Percentiles rank a stretch among this genome's conserved stretches.
Evolutionary conservation across 208 protist species (phyloP).

Genomic region (Entamoeba moshkovskii): DNA sequence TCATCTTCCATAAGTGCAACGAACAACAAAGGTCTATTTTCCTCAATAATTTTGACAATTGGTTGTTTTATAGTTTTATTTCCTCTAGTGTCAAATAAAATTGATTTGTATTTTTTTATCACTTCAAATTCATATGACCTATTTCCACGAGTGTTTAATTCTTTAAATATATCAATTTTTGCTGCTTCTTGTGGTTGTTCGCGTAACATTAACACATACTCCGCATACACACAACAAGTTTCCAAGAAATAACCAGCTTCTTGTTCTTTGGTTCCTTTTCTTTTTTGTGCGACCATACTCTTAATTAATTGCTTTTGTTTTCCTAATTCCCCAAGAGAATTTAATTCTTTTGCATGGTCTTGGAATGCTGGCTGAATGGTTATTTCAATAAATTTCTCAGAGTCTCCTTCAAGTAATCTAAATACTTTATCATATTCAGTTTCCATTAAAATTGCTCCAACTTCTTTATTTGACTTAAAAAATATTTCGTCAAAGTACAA

Average conservation of each 20-base stretch:
- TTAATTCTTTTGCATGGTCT: not conserved
- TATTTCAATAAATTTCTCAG: not conserved
- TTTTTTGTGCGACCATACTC: not conserved
- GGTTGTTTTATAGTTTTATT: not conserved
- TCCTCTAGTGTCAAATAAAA: not conserved
- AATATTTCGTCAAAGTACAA: not conserved
- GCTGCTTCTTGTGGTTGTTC: not conserved
- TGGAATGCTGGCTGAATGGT: not conserved
- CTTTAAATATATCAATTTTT: not conserved
- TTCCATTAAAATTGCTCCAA: not conserved
- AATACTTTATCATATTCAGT: not conserved
- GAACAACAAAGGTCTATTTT: not conserved
- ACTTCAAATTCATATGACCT: not conserved
- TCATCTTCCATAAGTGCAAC: not conserved
- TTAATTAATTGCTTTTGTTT: not conserved
- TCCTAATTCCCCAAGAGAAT: not conserved
- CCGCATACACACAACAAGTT: not conserved
- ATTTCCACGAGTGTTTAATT: not conserved
- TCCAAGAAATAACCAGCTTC: not conserved
- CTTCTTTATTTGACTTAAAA: not conserved
- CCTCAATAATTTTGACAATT: not conserved
- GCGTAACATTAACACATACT: not conserved
- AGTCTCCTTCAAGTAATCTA: not conserved
- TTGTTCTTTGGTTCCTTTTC: constrained; percentile 2
- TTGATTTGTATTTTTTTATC: not conserved